Conservation (phyloP, 371 early-diverging fungal species). For the Synchytrium microbalum region DNA sequence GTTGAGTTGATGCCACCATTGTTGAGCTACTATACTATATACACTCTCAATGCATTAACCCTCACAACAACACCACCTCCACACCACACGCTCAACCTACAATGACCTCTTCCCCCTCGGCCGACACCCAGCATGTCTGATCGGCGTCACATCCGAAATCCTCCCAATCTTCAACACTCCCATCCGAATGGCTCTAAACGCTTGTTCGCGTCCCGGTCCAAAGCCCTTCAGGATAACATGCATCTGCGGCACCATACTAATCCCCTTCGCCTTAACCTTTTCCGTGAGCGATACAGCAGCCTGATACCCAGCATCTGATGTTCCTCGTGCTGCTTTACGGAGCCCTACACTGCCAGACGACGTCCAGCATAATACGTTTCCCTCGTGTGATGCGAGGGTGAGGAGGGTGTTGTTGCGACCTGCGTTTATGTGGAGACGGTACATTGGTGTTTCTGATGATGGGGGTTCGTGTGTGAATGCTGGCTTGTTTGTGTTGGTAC, state of each 20-base stretch:
- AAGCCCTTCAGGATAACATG: constrained; percentile 83
- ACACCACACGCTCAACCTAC: no score
- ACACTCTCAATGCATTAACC: no score
- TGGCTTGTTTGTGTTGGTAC: no score
- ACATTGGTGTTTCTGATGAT: not conserved
- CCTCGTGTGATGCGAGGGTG: constrained; percentile 64
- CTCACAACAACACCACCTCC: no score
- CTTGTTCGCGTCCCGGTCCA: constrained; percentile 89
- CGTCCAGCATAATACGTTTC: constrained; percentile 59
- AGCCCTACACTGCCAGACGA: constrained; percentile 82
- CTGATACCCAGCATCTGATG: constrained; percentile 89
- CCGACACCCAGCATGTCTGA: constrained; percentile 90
- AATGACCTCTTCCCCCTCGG: constrained; percentile 84
- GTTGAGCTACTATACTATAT: no score
- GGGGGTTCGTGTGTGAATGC: no score
- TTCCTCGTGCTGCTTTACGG: constrained; percentile 80
- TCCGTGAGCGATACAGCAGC: constrained; percentile 62
- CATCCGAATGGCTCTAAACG: constrained; percentile 70
- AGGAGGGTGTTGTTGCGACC: constrained; percentile 84
- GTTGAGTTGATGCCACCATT: no score
- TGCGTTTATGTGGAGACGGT: constrained; percentile 63
- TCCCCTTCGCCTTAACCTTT: constrained; percentile 24
- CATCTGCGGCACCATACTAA: constrained; percentile 47
- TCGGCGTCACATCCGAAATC: constrained; percentile 83
- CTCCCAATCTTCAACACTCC: constrained; percentile 67